Conservation (phyloP, 2,329 filamentous ascomycete genomes). For the Diaporthe aspalathi region DNA sequence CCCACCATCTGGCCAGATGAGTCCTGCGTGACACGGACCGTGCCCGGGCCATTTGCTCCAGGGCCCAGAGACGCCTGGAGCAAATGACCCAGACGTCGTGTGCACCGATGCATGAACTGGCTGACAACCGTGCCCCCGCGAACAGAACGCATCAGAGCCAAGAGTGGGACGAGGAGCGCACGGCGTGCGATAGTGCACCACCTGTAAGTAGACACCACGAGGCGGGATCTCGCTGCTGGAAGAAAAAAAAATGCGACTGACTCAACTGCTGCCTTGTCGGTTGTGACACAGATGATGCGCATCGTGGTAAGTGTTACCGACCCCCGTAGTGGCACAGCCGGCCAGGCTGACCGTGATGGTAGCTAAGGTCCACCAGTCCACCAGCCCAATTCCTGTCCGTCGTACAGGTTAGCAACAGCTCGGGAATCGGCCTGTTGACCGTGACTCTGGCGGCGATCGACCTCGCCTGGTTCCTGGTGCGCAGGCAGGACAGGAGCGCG, state of each 20-base stretch:
- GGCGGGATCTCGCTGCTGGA: neutral
- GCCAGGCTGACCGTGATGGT: neutral
- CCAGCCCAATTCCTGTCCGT: constrained; percentile 52
- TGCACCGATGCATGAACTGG: neutral
- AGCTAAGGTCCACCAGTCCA: constrained; percentile 52
- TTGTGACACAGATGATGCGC: constrained; percentile 50
- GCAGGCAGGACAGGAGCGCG: constrained; percentile 36
- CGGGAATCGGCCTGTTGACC: constrained; percentile 49
- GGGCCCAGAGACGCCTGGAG: no score
- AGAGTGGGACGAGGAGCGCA: constrained; percentile 52
- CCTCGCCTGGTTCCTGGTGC: constrained; percentile 43
- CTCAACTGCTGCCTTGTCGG: constrained; percentile 33
- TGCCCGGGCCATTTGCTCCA: no score
- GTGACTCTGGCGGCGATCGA: constrained; percentile 43
- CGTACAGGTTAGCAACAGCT: constrained; percentile 52
- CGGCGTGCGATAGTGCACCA: constrained; percentile 52
- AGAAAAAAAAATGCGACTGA: constrained; percentile 1
- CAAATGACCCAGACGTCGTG: no score
- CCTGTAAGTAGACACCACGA: constrained; percentile 40
- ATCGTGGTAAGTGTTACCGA: constrained; percentile 47
- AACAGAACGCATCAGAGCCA: constrained; percentile 52
- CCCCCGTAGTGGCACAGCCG: neutral
- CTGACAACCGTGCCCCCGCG: neutral
- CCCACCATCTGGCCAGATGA: constrained; percentile 53
- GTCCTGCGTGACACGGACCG: constrained; percentile 11